Evolutionary conservation across 805 yeast genomes (phyloP), one percentile per base, ranked within the genome.

Genomic region (Pichia scutulata): DNA sequence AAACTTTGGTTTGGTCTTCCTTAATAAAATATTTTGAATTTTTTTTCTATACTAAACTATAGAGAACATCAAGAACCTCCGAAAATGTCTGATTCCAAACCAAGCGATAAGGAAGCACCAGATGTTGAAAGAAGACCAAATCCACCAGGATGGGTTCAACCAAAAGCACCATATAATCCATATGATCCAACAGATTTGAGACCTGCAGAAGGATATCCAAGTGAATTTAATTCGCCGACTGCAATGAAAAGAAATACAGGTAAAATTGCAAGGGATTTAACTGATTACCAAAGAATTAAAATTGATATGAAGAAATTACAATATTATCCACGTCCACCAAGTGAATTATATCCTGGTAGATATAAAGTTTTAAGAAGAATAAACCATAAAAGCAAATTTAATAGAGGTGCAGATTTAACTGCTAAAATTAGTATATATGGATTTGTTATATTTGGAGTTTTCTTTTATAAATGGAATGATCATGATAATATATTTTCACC

Each of bases 181-280:
- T 88, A 81, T 60, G 96, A 87, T 61, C 85, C 90, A 0, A 67
- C 77, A 1, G 96, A 87, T 61, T 62, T 70, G 40, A 72, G 96
- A 43, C 95, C 96, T 0, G 77, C 95, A 0, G 81, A 82, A 61
- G 95, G 96, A 2, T 87, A 88, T 56, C 96, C 96, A 1, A 82
- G 89, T 24, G 96, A 87, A 63, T 88, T 75, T 69, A 73, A 77
- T 51, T 67, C 82, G 1, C 92, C 93, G 0, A 82, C 86, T 1
- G 70, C 72, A 41, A 72, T 77, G 30, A 80, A 85, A 25, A 63
- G 67, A 19, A 80, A 62, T 48, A 55, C 60, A 3, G 67, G 68
- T 4, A 54, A 55, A 8, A 67, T 81, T n/a, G 89, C 90, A 4
- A 74, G 74, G 57, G 81, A 77, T 57, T 81, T 87, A 7, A 73